Evolutionary conservation across 2,329 filamentous ascomycete species (phyloP), one percentile per base, ranked within the genome.

Genomic region (Tolypocladium paradoxum): DNA sequence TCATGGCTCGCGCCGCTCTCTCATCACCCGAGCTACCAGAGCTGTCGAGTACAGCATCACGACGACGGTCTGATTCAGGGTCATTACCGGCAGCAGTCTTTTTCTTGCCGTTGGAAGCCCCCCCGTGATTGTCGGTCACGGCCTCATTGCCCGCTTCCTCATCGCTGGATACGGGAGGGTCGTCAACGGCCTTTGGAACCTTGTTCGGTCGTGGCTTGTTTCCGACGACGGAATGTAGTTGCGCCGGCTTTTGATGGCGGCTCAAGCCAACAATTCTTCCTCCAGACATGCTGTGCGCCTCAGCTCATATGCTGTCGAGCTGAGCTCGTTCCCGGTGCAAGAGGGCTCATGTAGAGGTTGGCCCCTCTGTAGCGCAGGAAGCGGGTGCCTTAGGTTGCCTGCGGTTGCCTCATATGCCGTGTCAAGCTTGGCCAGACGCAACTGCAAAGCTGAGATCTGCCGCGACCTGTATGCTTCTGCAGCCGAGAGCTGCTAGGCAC

Each of bases 21-120:
- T 67, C 61, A 34, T 66, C 61, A 24, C 60, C 62, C 2, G 65
- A 68, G 49, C 61, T 59, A 29, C 60, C 57, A 11, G 55, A 61
- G 53, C 40, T 51, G 33, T 48, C 9, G 36, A 43, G 16, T 33
- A 48, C 18, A 34, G 37, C 12, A 34, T 20, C n/a, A 12, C 51
- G 24, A 46, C 62, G 58, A 24, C 58, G 60, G 52, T 59, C 56
- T 29, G 56, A 36, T n/a, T 6, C 16, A 36, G 35, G 18, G 18
- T 8, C 18, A 9, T 9, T 6, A 8, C 18, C 9, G 35, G 35
- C 35, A 36, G 35, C 35, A n/a, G 16, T 36, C 6, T n/a, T 6
- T 36, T 16, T 24, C 11, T 22, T 40, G 37, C 4, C 11, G n/a
- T 40, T 22, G 38, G 38, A 27, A 24, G 22, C 6, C 4, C 12